phyloP scores from a whole-genome alignment of 257 asterid genomes.

The Gentiana macrophylla region DNA sequence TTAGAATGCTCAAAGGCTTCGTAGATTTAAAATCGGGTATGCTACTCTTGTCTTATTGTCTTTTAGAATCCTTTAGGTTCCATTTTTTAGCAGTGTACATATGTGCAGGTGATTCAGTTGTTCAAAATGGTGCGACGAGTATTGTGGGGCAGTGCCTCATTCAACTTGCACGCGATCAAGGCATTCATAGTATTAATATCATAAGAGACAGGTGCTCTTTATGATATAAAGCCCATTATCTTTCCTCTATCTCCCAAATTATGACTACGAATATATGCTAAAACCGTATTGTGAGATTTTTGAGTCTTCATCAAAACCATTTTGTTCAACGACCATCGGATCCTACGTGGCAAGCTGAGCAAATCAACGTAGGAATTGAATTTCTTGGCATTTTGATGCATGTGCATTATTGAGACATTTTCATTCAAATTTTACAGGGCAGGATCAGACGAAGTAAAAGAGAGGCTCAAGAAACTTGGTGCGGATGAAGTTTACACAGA shows the following conservation, averaged over 20 bases:
- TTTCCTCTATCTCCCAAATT: not conserved
- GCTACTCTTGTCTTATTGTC: slow-evolving; percentile 5
- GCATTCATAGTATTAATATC: slow-evolving; percentile 64
- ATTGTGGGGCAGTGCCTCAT: slow-evolving; percentile 90
- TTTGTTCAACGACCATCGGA: too few relatives aligned
- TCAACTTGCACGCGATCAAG: slow-evolving; percentile 83
- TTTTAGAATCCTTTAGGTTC: not conserved
- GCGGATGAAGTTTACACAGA: slow-evolving; percentile 81
- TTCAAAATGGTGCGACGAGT: slow-evolving; percentile 98
- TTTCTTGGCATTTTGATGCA: not conserved
- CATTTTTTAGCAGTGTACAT: slow-evolving; percentile 14
- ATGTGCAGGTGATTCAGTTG: slow-evolving; percentile 71
- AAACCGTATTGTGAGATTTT: too few relatives aligned
- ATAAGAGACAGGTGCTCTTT: slow-evolving; percentile 75
- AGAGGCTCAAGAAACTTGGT: slow-evolving; percentile 72
- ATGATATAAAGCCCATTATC: not conserved
- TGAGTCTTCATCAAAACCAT: too few relatives aligned
- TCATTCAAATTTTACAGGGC: slow-evolving; percentile 40
- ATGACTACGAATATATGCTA: too few relatives aligned
- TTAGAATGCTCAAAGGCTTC: slow-evolving; percentile 92
- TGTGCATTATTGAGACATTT: not conserved
- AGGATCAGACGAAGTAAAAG: slow-evolving; percentile 79
- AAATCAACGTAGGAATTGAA: too few relatives aligned
- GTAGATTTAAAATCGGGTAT: slow-evolving; percentile 66
- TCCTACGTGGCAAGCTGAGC: too few relatives aligned